Evolutionary conservation across 345 rosid species (phyloP), one percentile per base, ranked within the genome.

Genomic region (Murraya koenigii): DNA sequence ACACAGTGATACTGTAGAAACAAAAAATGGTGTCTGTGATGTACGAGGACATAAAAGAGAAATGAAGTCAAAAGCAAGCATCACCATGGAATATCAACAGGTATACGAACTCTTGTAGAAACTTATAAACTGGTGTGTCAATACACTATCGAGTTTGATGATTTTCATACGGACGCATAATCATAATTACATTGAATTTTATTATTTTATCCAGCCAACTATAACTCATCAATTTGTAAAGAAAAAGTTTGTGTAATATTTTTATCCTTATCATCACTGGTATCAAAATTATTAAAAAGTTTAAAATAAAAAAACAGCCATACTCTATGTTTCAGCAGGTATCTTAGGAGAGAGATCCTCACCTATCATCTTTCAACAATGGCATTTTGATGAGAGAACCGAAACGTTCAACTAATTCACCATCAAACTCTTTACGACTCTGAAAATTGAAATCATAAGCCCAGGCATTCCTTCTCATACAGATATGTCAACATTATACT

Each of bases 361-460:
- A 94, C 99, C 98, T 87, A 66, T 91, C 94, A 62, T 90, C 80
- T 84, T 85, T 91, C 81, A 96, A 85, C 80, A 96, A 86, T 60
- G 98, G 97, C 92, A 94, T 94, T 88, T 96, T 92, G 78, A 94
- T 88, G 78, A 92, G 87, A 78, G 94, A 87, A 58, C 98, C 95
- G 64, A 96, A 96, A 30, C 99, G 97, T 82, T 92, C 97, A 76
- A 92, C 73, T 74, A 94, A 75, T 88, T 96, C 99, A 83, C 76
- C 82, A 82, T 94, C 98, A 80, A 96, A 96, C 74, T 91, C 98
- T 75, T 80, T 71, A 67, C 94, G 94, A 79, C 85, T 91, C 99
- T 96, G 87, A 77, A 76, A 83, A 80, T 66, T 71, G 36, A 47
- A 38, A 61, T 30, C 33, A 66, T 23, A 54, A 62, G 71, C 41